phyloP scores from a whole-genome alignment of 345 rosid genomes.

The Hibiscus mutabilis region DNA sequence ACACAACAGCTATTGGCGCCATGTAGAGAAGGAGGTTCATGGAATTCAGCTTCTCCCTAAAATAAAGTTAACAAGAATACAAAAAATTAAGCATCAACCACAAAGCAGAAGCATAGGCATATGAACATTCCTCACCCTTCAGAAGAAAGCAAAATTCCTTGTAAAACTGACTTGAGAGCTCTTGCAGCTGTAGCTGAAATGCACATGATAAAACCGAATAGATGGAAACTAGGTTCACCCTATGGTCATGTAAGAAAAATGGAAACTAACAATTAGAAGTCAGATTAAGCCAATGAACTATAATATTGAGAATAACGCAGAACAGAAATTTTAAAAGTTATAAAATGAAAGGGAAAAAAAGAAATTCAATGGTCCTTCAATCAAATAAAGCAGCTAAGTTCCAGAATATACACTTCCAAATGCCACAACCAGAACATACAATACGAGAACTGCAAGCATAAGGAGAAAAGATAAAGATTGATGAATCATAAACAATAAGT shows the following conservation, averaged over 20 bases:
- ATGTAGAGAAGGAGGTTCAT: slow-evolving; percentile 97
- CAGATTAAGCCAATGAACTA: neutral
- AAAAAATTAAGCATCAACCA: neutral
- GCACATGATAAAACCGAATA: slow-evolving; percentile 95
- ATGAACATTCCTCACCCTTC: slow-evolving; percentile 70
- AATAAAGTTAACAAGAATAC: slow-evolving; percentile 10
- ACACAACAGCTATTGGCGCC: slow-evolving; percentile 95
- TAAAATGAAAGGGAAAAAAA: neutral
- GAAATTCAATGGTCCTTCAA: neutral
- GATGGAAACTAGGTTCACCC: slow-evolving; percentile 99
- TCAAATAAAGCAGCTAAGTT: neutral
- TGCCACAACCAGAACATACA: neutral
- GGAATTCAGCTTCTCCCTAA: slow-evolving; percentile 96
- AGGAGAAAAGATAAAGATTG: neutral
- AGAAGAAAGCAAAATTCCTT: slow-evolving; percentile 94
- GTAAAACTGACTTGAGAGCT: slow-evolving; percentile 96
- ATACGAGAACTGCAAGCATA: neutral
- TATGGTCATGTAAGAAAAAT: slow-evolving; percentile 20
- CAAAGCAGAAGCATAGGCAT: neutral
- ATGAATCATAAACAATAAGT: neutral
- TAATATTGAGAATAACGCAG: neutral
- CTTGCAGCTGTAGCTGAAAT: slow-evolving; percentile 93
- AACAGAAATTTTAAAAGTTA: neutral
- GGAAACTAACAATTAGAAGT: slow-evolving; percentile 1
- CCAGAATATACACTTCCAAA: neutral